These are phyloP conservation scores for Saturnispora quitensis DNA, from an alignment of 805 yeast species.

Conservation along the genomic window DNA sequence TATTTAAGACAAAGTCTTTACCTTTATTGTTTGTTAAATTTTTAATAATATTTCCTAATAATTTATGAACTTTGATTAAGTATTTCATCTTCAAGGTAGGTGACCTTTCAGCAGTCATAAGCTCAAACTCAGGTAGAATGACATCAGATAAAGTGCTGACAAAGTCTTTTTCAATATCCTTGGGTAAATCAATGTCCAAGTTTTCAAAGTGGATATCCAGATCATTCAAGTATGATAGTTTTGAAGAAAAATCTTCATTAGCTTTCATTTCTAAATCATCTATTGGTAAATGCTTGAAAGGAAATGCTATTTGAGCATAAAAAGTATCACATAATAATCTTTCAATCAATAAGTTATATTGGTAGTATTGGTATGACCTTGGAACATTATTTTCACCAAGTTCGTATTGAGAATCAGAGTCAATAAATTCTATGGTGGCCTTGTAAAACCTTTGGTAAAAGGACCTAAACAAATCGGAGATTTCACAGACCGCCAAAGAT, in stretches of 20 bases:
- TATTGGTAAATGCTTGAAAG: slow-evolving; percentile 21
- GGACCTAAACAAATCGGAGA: slow-evolving; percentile 28
- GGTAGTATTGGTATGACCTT: slow-evolving; percentile 11
- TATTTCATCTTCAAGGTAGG: slow-evolving; percentile 28
- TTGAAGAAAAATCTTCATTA: slow-evolving; percentile 20
- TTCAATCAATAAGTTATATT: slow-evolving; percentile 25
- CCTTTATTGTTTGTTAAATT: slow-evolving; percentile 11
- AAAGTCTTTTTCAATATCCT: slow-evolving; percentile 19
- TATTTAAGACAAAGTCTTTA: slow-evolving; percentile 18
- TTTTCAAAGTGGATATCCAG: slow-evolving; percentile 19
- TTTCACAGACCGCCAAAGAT: slow-evolving; percentile 28
- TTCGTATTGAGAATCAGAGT: slow-evolving; percentile 17
- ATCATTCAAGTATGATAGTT: slow-evolving; percentile 20
- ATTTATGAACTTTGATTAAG: slow-evolving; percentile 24
- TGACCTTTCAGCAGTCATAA: slow-evolving; percentile 26
- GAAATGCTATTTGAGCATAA: slow-evolving; percentile 27
- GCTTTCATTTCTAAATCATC: slow-evolving; percentile 25
- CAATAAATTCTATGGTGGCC: slow-evolving; percentile 15
- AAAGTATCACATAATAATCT: slow-evolving; percentile 27
- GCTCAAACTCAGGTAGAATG: slow-evolving; percentile 25
- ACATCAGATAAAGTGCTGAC: slow-evolving; percentile 15
- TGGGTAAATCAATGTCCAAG: slow-evolving; percentile 25
- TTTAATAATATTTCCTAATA: slow-evolving; percentile 20
- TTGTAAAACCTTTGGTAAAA: slow-evolving; percentile 24
- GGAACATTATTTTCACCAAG: slow-evolving; percentile 10